Percentiles rank a stretch among this genome's conserved stretches.
phyloP scores from a whole-genome alignment of 2,329 filamentous ascomycete genomes.

The Hawksworthiomyces lignivorus region DNA sequence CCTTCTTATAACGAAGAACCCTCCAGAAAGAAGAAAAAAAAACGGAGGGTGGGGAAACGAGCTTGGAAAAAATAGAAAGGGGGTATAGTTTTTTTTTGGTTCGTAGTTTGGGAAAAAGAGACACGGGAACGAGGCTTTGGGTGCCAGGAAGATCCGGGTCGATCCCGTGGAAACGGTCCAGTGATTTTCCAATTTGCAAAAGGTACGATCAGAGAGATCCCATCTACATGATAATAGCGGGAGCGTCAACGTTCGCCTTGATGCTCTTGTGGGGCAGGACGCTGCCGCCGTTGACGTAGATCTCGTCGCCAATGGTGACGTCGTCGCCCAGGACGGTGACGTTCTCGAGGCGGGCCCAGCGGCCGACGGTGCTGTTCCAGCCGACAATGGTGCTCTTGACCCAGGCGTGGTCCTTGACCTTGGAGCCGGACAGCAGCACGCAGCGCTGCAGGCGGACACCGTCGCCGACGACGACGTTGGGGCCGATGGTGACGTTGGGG shows the following conservation, averaged over 20 bases:
- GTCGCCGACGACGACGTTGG: conserved; percentile 85
- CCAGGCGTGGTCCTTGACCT: conserved; percentile 98
- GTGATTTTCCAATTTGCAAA: no score
- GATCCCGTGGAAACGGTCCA: neutral
- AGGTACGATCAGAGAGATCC: no score
- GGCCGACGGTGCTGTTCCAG: conserved; percentile 94
- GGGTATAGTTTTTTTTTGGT: conserved; percentile 1
- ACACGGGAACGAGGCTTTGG: neutral
- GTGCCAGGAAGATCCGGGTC: neutral
- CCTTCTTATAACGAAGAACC: no score
- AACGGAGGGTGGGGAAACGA: no score
- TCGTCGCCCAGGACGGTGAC: conserved; percentile 97
- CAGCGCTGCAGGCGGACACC: conserved; percentile 91
- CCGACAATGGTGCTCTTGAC: conserved; percentile 97
- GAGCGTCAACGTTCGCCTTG: conserved; percentile 89
- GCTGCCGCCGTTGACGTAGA: conserved; percentile 95
- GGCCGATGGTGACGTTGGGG: conserved; percentile 92
- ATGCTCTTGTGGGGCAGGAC: conserved; percentile 98
- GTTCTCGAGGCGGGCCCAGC: conserved; percentile 95
- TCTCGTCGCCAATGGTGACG: conserved; percentile 94
- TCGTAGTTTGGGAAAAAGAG: neutral
- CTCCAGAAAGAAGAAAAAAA: no score
- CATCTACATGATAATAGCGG: conserved; percentile 59
- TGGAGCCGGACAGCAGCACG: conserved; percentile 79
- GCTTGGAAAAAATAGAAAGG: neutral